These are phyloP conservation scores for Cicer cuneatum DNA, from an alignment of 306 rosid genomes.

Conservation along the genomic window DNA sequence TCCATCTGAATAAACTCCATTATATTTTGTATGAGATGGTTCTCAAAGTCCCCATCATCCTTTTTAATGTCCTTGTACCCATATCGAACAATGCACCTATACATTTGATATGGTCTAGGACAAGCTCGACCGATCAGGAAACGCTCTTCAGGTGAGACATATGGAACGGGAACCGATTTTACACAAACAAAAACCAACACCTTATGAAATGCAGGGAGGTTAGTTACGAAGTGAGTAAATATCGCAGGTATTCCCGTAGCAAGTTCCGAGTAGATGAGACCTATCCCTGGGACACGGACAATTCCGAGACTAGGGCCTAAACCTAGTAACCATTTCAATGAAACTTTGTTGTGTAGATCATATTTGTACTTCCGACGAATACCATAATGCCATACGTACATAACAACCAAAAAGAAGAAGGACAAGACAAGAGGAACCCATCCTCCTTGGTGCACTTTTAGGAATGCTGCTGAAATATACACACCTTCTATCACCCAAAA, in stretches of 20 bases:
- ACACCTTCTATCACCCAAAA: constrained; percentile 79
- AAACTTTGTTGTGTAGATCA: constrained; percentile 81
- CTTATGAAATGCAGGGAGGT: constrained; percentile 91
- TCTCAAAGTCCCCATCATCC: constrained; percentile 78
- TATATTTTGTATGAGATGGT: constrained; percentile 72
- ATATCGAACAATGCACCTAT: constrained; percentile 79
- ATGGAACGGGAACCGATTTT: constrained; percentile 82
- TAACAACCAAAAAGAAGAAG: constrained; percentile 60
- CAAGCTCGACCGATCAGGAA: constrained; percentile 82
- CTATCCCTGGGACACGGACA: constrained; percentile 92
- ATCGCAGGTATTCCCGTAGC: constrained; percentile 83
- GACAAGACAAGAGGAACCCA: constrained; percentile 88
- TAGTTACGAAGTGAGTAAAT: constrained; percentile 89
- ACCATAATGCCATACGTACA: constrained; percentile 88
- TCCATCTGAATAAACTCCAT: constrained; percentile 84
- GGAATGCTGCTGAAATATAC: constrained; percentile 72
- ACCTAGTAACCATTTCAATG: constrained; percentile 78
- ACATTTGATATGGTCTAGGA: constrained; percentile 81
- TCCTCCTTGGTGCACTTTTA: constrained; percentile 84
- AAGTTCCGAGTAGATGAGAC: constrained; percentile 85
- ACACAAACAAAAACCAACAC: constrained; percentile 84
- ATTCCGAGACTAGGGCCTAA: constrained; percentile 91
- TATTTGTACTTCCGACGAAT: constrained; percentile 69
- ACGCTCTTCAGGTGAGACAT: constrained; percentile 81
- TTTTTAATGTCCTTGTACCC: constrained; percentile 83